Evolutionary conservation across 2,329 filamentous ascomycete genomes (phyloP).

Genomic region (Zasmidium angulare): DNA sequence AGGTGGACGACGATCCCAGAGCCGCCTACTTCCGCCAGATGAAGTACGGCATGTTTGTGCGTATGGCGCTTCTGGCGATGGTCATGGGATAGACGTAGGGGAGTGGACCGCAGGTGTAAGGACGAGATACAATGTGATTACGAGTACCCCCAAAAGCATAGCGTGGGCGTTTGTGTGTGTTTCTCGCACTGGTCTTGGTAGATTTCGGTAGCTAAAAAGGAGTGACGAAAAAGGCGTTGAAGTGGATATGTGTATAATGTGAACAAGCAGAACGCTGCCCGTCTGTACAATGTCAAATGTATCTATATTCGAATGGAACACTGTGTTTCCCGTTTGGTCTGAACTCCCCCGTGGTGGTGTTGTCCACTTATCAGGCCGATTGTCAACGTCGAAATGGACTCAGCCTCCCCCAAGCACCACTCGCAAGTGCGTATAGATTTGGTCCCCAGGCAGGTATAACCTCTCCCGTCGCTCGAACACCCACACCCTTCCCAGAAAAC

Average conservation of each 20-base stretch:
- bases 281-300: neutral
- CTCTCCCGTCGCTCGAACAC: neutral
- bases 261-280: neutral
- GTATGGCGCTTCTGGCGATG: slow-evolving; percentile 94
- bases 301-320: neutral
- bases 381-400: neutral
- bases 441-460: neutral
- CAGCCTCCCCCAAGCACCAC: neutral
- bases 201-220: neutral
- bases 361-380: no score
- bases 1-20: slow-evolving; percentile 95
- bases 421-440: neutral
- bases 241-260: neutral
- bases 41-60: slow-evolving; percentile 95
- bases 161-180: neutral
- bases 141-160: slow-evolving; percentile 6
- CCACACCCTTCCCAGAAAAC: neutral
- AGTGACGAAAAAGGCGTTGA: neutral
- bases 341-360: no score
- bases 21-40: slow-evolving; percentile 99
- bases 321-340: no score
- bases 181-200: neutral
- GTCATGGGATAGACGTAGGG: slow-evolving; percentile 62
- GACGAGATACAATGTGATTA: neutral
- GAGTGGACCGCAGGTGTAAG: no score